Base-by-base conservation (phyloP, 495 filamentous ascomycete genomes). In the Lentithecium fluviatile region DNA sequence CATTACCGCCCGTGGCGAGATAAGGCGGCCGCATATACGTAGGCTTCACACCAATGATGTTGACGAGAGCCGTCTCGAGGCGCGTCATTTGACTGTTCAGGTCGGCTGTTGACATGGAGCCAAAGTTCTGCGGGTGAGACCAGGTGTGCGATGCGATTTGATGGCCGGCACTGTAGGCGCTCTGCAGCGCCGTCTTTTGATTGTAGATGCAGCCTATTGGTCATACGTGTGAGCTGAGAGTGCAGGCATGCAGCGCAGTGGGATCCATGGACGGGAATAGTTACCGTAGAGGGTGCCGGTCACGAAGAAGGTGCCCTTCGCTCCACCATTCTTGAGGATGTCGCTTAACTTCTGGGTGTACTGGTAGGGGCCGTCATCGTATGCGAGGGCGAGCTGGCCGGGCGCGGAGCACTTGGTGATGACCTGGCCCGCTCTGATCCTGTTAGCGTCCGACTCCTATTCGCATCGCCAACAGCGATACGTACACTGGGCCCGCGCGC, bases 11-110 rank as follows among this genome's bases (percentile, higher is more conserved):
- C 10, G 78, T 80, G 38, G 75, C 75, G 45, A 82, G 78, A 64
- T 79, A 79, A 0, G 80, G 80, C 2, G 79, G 79, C 0, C 79
- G 79, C 75, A 82, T 72, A 73, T 82, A 82, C 13, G 75, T 73
- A 15, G 80, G 79, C 68, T 81, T 81, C 52, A 71, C 67, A 45
- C 79, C 80, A 64, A 82, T 72, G 52, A 82, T 74, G 69, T 79
- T 80, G 63, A 79, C 76, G 45, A 80, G 67, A 0, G 79, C 79
- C 17, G 75, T 70, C 68, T 82, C 79, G 24, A 82, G 66, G 58
- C 75, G 74, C 29, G 69, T 71, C 79, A 82, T 80, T 69, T 82
- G 77, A 48, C 68, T 70, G 42, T 69, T 70, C 55, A 81, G 74
- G 29, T 77, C 69, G 6, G 68, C 45, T 0, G 72, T 70, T 20